Percentiles rank a stretch among this genome's conserved stretches.
Conservation (phyloP, 2,329 filamentous ascomycete species). For the Xylariaceae sp. region DNA sequence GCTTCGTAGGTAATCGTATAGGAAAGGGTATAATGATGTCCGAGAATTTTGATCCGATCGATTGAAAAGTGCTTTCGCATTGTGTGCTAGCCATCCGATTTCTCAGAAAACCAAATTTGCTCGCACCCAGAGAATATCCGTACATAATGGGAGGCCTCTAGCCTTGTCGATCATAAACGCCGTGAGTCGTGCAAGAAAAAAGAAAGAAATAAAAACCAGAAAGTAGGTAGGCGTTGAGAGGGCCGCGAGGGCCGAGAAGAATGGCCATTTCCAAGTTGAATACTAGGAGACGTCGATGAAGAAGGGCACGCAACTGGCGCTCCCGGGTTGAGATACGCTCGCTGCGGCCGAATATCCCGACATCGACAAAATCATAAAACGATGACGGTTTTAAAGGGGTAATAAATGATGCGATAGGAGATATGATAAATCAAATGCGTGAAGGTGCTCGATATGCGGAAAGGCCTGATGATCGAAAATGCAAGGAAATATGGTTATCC, state of each 20-base stretch:
- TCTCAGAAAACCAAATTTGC: slow-evolving; percentile 12
- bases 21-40: not conserved
- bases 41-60: slow-evolving; percentile 21
- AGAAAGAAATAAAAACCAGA: slow-evolving; percentile 22
- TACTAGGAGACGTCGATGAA: slow-evolving; percentile 1
- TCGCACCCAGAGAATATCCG: slow-evolving; percentile 11
- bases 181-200: slow-evolving; percentile 34
- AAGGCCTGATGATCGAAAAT: slow-evolving; percentile 21
- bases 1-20: not conserved
- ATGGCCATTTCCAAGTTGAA: not conserved
- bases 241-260: slow-evolving; percentile 1
- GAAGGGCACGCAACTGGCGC: slow-evolving; percentile 2
- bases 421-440: slow-evolving; percentile 16
- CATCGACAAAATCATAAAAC: slow-evolving; percentile 7
- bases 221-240: slow-evolving; percentile 14
- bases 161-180: slow-evolving; percentile 36
- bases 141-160: slow-evolving; percentile 31
- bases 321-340: slow-evolving; percentile 4
- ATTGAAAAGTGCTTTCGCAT: slow-evolving; percentile 11
- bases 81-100: slow-evolving; percentile 10
- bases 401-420: slow-evolving; percentile 6
- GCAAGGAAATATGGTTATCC: slow-evolving; percentile 18
- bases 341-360: slow-evolving; percentile 2
- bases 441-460: slow-evolving; percentile 20
- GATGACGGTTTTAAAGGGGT: slow-evolving; percentile 8